phyloP scores from a whole-genome alignment of 208 protist species.

The Wallacemonas collosoma region DNA sequence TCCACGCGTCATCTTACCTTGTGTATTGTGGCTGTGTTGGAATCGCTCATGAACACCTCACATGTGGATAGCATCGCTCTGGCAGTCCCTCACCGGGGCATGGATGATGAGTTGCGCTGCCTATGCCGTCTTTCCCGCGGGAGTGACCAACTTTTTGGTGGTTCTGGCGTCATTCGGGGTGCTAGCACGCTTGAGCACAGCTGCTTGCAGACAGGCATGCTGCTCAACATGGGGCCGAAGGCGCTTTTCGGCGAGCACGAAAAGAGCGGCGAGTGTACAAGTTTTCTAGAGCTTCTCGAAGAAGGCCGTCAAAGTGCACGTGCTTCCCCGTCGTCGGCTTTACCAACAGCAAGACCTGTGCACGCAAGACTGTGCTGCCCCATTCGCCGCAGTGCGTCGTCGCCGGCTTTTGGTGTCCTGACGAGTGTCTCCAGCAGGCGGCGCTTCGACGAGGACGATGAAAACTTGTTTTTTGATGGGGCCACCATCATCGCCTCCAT shows the following conservation, averaged over 20 bases:
- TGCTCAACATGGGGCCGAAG: constrained; percentile 24
- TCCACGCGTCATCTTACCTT: constrained; percentile 7
- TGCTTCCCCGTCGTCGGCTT: neutral
- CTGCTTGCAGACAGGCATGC: constrained; percentile 17
- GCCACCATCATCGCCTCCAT: constrained; percentile 17
- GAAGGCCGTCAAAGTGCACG: neutral
- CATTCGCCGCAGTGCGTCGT: constrained; percentile 1
- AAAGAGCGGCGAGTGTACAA: neutral
- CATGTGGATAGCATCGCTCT: constrained; percentile 16
- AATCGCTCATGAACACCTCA: neutral
- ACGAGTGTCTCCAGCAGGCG: neutral
- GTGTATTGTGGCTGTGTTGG: constrained; percentile 20
- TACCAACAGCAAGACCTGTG: neutral
- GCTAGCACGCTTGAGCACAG: constrained; percentile 30
- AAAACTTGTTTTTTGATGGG: constrained; percentile 30
- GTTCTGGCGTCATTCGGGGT: constrained; percentile 24
- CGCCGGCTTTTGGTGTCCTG: constrained; percentile 17
- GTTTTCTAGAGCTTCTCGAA: constrained; percentile 21
- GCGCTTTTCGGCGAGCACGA: constrained; percentile 15
- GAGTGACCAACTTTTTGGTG: constrained; percentile 9
- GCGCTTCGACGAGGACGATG: constrained; percentile 20
- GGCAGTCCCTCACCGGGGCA: constrained; percentile 24
- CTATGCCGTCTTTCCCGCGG: constrained; percentile 15
- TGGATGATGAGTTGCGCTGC: constrained; percentile 32
- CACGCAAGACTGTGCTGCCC: constrained; percentile 17